These are phyloP conservation scores for Trichoderma gracile DNA, from an alignment of 2,329 filamentous ascomycete genomes.

Conservation along the genomic window DNA sequence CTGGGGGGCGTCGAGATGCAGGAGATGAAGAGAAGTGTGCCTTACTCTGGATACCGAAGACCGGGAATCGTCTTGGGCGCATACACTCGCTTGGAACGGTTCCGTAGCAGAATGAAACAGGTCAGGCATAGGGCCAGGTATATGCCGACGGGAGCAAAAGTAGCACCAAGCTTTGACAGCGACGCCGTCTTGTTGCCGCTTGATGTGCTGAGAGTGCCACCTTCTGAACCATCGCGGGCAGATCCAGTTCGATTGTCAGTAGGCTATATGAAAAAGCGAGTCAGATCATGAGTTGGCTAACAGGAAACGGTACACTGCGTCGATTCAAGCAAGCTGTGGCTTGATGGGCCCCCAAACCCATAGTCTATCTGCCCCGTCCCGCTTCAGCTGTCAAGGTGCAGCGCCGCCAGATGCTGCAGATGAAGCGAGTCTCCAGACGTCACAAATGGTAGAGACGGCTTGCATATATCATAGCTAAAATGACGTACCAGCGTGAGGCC, in stretches of 20 bases:
- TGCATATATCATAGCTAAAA: not conserved
- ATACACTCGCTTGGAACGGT: conserved; percentile 55
- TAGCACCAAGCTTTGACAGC: conserved; percentile 46
- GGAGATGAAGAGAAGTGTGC: not conserved
- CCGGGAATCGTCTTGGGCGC: conserved; percentile 53
- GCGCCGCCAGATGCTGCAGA: not conserved
- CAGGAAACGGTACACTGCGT: conserved; percentile 2
- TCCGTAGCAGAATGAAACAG: conserved; percentile 52
- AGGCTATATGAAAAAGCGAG: conserved; percentile 1
- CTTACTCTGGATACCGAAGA: conserved; percentile 48
- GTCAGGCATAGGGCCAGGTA: conserved; percentile 52
- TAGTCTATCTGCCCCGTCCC: conserved; percentile 15
- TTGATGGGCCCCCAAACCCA: not conserved
- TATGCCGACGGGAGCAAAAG: conserved; percentile 55
- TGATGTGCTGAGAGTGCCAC: conserved; percentile 40
- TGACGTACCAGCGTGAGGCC: conserved; percentile 20
- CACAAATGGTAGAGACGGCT: not conserved
- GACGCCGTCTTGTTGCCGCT: conserved; percentile 40
- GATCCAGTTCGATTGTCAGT: conserved; percentile 41
- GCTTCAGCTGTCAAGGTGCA: conserved; percentile 14
- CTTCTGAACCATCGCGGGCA: conserved; percentile 36
- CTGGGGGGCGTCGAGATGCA: not conserved
- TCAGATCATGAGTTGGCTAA: not conserved
- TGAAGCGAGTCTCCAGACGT: not conserved
- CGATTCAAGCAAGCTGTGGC: conserved; percentile 12